These are phyloP conservation scores for Colletotrichum filicis DNA, from an alignment of 2,329 filamentous ascomycete species.

Conservation along the genomic window DNA sequence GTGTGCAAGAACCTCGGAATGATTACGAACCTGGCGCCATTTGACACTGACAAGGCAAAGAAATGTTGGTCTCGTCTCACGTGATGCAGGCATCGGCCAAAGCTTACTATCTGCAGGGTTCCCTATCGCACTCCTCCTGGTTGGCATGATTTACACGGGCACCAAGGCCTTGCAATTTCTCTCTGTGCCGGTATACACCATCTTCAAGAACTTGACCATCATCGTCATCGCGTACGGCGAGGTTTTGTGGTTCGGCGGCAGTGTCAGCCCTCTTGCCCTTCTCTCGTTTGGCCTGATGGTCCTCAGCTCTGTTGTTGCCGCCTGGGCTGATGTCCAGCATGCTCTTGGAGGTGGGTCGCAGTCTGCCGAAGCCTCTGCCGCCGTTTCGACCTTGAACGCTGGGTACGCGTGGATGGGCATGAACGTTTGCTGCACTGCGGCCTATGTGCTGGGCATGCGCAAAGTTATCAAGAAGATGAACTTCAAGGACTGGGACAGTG, in stretches of 20 bases:
- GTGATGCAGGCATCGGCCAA: background rate
- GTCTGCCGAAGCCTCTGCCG: slow-evolving; percentile 71
- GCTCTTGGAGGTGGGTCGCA: slow-evolving; percentile 71
- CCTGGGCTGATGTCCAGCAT: slow-evolving; percentile 96
- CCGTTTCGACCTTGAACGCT: slow-evolving; percentile 89
- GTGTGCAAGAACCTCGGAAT: slow-evolving; percentile 83
- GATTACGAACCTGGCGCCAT: slow-evolving; percentile 84
- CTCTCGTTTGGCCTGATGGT: slow-evolving; percentile 98
- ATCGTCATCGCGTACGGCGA: slow-evolving; percentile 99
- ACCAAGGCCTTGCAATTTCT: slow-evolving; percentile 96
- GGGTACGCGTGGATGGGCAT: slow-evolving; percentile 98
- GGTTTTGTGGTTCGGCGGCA: slow-evolving; percentile 97
- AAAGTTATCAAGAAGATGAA: slow-evolving; percentile 99
- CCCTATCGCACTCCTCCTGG: slow-evolving; percentile 92
- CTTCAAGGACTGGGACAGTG: slow-evolving; percentile 99
- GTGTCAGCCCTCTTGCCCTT: slow-evolving; percentile 85
- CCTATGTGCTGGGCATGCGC: slow-evolving; percentile 92
- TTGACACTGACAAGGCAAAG: slow-evolving; percentile 88
- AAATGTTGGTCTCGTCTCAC: slow-evolving; percentile 75
- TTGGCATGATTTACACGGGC: slow-evolving; percentile 99
- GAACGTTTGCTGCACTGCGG: slow-evolving; percentile 94
- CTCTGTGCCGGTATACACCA: slow-evolving; percentile 98
- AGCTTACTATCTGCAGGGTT: slow-evolving; percentile 75
- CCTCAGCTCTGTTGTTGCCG: slow-evolving; percentile 90
- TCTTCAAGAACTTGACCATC: slow-evolving; percentile 99